Percentiles rank a stretch among this genome's conserved stretches.
Evolutionary conservation across 176 grass and related monocot genomes (phyloP).

Genomic region (Eleusine coracana): DNA sequence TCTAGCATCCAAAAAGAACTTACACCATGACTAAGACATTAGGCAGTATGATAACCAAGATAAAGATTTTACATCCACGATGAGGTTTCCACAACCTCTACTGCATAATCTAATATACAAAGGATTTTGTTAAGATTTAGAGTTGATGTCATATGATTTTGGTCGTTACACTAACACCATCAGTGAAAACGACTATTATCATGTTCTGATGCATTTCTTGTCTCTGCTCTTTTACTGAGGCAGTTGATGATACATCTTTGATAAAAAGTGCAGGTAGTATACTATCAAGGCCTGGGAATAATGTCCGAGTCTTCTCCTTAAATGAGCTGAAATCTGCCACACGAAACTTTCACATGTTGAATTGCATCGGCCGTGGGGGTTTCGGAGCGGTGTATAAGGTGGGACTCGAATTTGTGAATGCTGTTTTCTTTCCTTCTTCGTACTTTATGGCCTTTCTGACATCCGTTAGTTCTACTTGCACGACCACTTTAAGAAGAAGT

Average conservation of each 20-base stretch:
- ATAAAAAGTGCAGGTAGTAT: slow-evolving; percentile 42
- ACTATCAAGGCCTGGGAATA: slow-evolving; percentile 46
- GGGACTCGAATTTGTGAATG: slow-evolving; percentile 11
- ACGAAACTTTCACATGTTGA: slow-evolving; percentile 52
- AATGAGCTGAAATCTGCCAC: slow-evolving; percentile 55
- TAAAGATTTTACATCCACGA: neutral
- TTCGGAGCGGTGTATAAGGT: slow-evolving; percentile 67
- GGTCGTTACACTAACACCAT: neutral
- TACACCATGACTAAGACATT: neutral
- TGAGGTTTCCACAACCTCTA: neutral
- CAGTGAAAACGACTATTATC: slow-evolving; percentile 14
- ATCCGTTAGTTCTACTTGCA: slow-evolving; percentile 28
- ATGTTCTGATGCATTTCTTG: slow-evolving; percentile 21
- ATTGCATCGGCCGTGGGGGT: slow-evolving; percentile 61
- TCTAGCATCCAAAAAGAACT: neutral
- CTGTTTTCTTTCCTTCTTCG: slow-evolving; percentile 1
- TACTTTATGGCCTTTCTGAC: slow-evolving; percentile 15
- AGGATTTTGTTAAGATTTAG: neutral
- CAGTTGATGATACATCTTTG: slow-evolving; percentile 32
- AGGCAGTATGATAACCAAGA: neutral
- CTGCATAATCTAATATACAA: slow-evolving; percentile 4
- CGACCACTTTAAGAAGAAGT: neutral
- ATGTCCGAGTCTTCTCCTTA: slow-evolving; percentile 52
- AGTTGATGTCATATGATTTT: neutral
- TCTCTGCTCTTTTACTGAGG: slow-evolving; percentile 23